Percentiles rank a stretch among this genome's conserved stretches.
phyloP scores from a whole-genome alignment of 2,329 filamentous ascomycete species.

The Hymenotorrendiella dingleyae region DNA sequence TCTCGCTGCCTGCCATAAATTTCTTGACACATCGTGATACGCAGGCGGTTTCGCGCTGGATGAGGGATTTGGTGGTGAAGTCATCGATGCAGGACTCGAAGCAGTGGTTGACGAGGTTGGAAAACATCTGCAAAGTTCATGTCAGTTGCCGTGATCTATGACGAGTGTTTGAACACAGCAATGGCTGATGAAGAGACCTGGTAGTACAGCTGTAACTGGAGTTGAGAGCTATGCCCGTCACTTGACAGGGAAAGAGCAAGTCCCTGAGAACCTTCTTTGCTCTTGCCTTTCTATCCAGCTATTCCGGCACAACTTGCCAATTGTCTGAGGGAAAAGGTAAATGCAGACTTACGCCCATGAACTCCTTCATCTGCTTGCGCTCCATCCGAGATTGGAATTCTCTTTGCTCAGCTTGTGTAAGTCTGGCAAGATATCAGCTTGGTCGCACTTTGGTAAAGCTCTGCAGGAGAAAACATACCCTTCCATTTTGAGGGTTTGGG shows the following conservation, averaged over 20 bases:
- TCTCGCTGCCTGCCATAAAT: conserved; percentile 85
- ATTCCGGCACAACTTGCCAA: not conserved
- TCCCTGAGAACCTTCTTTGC: too few relatives aligned
- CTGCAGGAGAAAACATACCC: conserved; percentile 20
- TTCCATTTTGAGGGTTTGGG: conserved; percentile 36
- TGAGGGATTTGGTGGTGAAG: conserved; percentile 95
- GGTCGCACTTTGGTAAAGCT: not conserved
- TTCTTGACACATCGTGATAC: conserved; percentile 94
- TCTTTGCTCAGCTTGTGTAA: conserved; percentile 65
- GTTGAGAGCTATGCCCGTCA: too few relatives aligned
- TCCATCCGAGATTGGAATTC: conserved; percentile 93
- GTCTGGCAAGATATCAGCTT: conserved; percentile 21
- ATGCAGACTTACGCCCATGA: conserved; percentile 73
- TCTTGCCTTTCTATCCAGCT: not conserved
- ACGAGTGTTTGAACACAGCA: too few relatives aligned
- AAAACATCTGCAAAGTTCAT: conserved; percentile 44
- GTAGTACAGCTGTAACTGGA: not conserved
- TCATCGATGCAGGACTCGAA: conserved; percentile 97
- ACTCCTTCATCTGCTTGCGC: conserved; percentile 97
- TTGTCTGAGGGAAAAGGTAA: conserved; percentile 6
- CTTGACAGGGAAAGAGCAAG: too few relatives aligned
- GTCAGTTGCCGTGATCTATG: conserved; percentile 10
- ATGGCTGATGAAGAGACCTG: too few relatives aligned
- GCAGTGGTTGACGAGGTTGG: conserved; percentile 75
- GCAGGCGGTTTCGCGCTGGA: conserved; percentile 82